phyloP scores from a whole-genome alignment of 139 green algal species.

The Tetraselmis striata region DNA sequence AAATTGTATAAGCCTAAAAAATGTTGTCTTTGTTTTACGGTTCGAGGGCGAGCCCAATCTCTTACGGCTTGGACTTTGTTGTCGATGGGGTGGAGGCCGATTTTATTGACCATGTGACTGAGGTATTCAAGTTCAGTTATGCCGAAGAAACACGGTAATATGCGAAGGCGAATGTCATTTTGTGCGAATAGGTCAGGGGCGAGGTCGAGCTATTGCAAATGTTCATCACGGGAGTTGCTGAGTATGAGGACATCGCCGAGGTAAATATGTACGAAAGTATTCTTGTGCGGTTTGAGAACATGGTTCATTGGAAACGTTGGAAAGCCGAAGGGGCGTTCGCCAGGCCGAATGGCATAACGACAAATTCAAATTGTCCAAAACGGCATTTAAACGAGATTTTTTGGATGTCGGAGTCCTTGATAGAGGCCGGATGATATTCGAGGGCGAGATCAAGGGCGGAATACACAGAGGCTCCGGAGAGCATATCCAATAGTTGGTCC shows the following conservation, averaged over 20 bases:
- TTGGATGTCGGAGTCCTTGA: background rate
- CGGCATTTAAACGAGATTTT: background rate
- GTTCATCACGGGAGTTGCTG: background rate
- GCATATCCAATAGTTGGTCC: background rate
- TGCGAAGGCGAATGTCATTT: background rate
- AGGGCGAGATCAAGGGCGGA: background rate
- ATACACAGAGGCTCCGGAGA: background rate
- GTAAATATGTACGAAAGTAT: background rate
- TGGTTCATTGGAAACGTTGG: background rate
- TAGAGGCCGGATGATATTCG: background rate
- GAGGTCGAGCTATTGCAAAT: too few species aligned
- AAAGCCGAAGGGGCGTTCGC: background rate
- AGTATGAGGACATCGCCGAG: background rate
- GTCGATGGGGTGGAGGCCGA: background rate
- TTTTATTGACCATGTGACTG: background rate
- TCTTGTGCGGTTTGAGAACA: background rate
- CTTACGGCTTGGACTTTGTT: background rate
- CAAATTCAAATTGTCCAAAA: background rate
- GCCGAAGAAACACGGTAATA: background rate
- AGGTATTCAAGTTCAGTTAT: background rate
- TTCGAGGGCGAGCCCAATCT: background rate
- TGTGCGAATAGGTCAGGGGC: background rate
- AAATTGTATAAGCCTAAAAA: background rate
- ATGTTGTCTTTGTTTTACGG: background rate
- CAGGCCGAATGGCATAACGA: background rate